Evolutionary conservation across 441 rosid species (phyloP).

Genomic region (Euphorbia schlechtendalii): DNA sequence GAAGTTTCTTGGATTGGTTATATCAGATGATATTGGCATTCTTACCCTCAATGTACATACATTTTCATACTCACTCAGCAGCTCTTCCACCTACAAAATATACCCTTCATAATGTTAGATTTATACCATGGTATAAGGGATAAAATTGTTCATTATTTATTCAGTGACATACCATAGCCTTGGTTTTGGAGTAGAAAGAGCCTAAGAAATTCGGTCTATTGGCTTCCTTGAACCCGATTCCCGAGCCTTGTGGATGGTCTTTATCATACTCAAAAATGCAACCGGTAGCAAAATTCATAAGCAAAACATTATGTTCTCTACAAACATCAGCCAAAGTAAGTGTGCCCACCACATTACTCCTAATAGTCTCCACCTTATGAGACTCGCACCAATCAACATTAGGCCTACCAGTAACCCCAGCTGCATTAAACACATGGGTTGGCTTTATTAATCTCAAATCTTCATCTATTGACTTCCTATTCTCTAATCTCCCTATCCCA

Average conservation of each 20-base stretch:
- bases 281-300: slow-evolving; percentile 81
- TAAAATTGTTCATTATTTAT: no score
- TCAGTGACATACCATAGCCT: slow-evolving; percentile 62
- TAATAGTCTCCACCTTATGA: slow-evolving; percentile 83
- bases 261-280: slow-evolving; percentile 83
- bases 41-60: slow-evolving; percentile 79
- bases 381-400: slow-evolving; percentile 95
- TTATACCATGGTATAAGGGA: neutral
- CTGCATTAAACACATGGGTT: slow-evolving; percentile 85
- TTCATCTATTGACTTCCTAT: slow-evolving; percentile 24
- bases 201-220: slow-evolving; percentile 80
- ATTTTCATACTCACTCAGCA: slow-evolving; percentile 77
- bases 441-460: slow-evolving; percentile 25
- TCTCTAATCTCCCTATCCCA: slow-evolving; percentile 4
- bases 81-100: slow-evolving; percentile 54
- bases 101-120: neutral
- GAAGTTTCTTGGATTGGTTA: slow-evolving; percentile 82
- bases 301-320: slow-evolving; percentile 46
- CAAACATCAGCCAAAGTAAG: slow-evolving; percentile 80
- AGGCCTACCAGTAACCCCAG: slow-evolving; percentile 89
- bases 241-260: slow-evolving; percentile 64
- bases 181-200: slow-evolving; percentile 85
- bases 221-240: slow-evolving; percentile 79
- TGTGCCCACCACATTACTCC: slow-evolving; percentile 78
- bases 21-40: slow-evolving; percentile 84